Evolutionary conservation across 2,329 filamentous ascomycete species (phyloP).

Genomic region (Teratosphaeria zuluensis): DNA sequence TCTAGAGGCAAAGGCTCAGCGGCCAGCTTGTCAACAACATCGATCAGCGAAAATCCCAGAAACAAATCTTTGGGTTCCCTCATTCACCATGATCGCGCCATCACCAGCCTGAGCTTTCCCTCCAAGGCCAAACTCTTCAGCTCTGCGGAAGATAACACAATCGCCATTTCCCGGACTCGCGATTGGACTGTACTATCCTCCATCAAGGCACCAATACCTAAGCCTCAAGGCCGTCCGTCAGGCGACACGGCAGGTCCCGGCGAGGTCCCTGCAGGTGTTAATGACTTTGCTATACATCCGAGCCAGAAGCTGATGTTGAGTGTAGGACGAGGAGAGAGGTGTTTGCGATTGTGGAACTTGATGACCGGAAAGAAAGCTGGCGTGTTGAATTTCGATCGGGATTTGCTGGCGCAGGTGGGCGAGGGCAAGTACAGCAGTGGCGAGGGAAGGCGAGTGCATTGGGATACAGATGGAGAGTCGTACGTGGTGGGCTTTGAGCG

Average conservation of each 20-base stretch:
- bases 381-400: slow-evolving; percentile 72
- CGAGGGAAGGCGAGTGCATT: slow-evolving; percentile 73
- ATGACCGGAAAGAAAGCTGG: slow-evolving; percentile 94
- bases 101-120: slow-evolving; percentile 74
- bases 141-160: slow-evolving; percentile 82
- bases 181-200: slow-evolving; percentile 83
- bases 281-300: slow-evolving; percentile 90
- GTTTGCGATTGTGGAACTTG: slow-evolving; percentile 91
- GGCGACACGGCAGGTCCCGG: slow-evolving; percentile 82
- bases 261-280: slow-evolving; percentile 75
- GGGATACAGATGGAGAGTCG: slow-evolving; percentile 68
- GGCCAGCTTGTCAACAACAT: slow-evolving; percentile 55
- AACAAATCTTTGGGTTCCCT: slow-evolving; percentile 84
- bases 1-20: slow-evolving; percentile 49
- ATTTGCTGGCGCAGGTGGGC: slow-evolving; percentile 63
- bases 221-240: slow-evolving; percentile 67
- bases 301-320: slow-evolving; percentile 95
- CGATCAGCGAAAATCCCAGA: slow-evolving; percentile 71
- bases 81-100: slow-evolving; percentile 73
- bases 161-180: slow-evolving; percentile 75
- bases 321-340: slow-evolving; percentile 79
- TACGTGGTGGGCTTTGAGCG: slow-evolving; percentile 86
- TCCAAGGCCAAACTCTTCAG: slow-evolving; percentile 79
- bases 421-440: slow-evolving; percentile 69
- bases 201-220: slow-evolving; percentile 82